These are phyloP conservation scores for Tetrapisispora iriomotensis DNA, from an alignment of 805 yeast genomes.

Conservation along the genomic window DNA sequence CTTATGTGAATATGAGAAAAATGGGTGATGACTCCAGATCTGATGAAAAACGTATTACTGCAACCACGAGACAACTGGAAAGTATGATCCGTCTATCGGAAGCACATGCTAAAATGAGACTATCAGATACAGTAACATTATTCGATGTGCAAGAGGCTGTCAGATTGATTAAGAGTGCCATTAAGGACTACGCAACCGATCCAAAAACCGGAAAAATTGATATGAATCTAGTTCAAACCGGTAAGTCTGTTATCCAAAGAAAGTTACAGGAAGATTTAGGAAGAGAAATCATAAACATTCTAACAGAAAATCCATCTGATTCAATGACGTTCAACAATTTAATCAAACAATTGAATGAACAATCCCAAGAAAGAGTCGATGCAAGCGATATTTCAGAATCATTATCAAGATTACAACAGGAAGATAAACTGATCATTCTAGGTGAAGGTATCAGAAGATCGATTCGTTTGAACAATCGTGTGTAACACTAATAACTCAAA, in stretches of 20 bases:
- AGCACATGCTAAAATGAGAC: constrained; percentile 95
- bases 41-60: constrained; percentile 86
- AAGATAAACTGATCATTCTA: constrained; percentile 54
- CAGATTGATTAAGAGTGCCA: constrained; percentile 83
- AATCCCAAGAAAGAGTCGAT: constrained; percentile 50
- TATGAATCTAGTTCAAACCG: constrained; percentile 95
- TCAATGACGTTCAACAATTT: constrained; percentile 51
- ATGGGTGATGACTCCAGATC: constrained; percentile 85
- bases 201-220: constrained; percentile 95
- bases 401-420: constrained; percentile 57
- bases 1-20: constrained; percentile 89
- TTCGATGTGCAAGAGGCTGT: constrained; percentile 90
- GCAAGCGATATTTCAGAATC: constrained; percentile 61
- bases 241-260: constrained; percentile 82
- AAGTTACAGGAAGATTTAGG: constrained; percentile 63
- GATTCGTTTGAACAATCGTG: constrained; percentile 33
- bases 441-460: constrained; percentile 69
- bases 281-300: constrained; percentile 45
- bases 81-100: constrained; percentile 90
- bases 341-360: constrained; percentile 51
- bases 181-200: constrained; percentile 96
- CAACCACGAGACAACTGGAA: constrained; percentile 95
- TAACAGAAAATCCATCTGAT: constrained; percentile 41
- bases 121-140: constrained; percentile 58
- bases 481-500: constrained; percentile 6